Base-by-base conservation (phyloP, 306 rosid genomes). In the Calophaca sinica region DNA sequence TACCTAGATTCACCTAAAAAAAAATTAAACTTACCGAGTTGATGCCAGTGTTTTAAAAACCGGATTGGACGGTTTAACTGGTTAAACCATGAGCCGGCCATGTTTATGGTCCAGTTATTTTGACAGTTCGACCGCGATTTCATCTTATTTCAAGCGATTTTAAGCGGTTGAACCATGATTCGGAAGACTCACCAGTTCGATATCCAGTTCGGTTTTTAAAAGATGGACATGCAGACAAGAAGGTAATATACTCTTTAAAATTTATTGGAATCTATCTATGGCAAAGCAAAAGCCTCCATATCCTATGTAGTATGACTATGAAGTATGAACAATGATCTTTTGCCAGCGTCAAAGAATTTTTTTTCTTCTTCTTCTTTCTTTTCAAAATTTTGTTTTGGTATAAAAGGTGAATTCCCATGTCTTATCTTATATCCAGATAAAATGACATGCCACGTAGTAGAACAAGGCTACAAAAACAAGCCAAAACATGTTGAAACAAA, bases 401-500 rank as follows among this genome's bases (percentile, higher is more conserved):
- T 28, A 28, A 65, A 71, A 51, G 45, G 45, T 39, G 35, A 74
- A 50, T 49, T 36, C 38, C 63, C 58, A 32, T 64, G 70, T 75
- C 68, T 39, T 20, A 54, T n/a, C n/a, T n/a, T n/a, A n/a, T n/a
- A n/a, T 74, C 51, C 52, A 74, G 35, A 63, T 36, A 57, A 45
- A n/a, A 55, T 76, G 79, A 68, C 78, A 54, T 57, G 38, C 71
- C 62, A 70, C 13, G 48, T 36, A 36, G 35, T n/a, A 11, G 77
- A 62, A 60, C 38, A 79, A 6, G 71, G 4, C 36, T 31, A 51
- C 49, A 49, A 50, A 69, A 63, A 62, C 62, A 42, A 65, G 75
- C 63, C 71, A 80, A 79, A 69, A 5, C 76, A 61, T 42, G 64
- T 49, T 68, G 64, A 52, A 45, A 66, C 65, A 53, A 73, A 69